A percentile compares a stretch with the other conserved stretches of the same genome.
Conservation (phyloP, 2,329 filamentous ascomycete species). For the Waltergamsia citrina region DNA sequence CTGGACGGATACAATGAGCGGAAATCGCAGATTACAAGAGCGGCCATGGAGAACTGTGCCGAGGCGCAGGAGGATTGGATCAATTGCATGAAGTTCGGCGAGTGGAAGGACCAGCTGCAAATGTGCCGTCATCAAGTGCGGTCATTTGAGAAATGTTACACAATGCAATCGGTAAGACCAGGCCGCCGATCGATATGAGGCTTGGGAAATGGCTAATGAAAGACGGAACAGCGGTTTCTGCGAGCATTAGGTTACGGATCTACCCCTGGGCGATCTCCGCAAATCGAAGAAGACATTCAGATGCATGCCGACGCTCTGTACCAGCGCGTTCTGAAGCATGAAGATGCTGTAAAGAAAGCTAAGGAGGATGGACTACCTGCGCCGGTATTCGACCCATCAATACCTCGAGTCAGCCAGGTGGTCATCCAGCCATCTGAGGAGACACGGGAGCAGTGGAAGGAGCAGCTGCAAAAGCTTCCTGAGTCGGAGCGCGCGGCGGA, state of each 20-base stretch:
- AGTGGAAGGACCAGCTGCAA: constrained; percentile 57
- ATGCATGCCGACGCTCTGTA: constrained; percentile 92
- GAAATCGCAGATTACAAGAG: constrained; percentile 65
- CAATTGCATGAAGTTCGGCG: constrained; percentile 70
- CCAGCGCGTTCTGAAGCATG: constrained; percentile 77
- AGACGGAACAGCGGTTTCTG: constrained; percentile 58
- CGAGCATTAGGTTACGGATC: constrained; percentile 83
- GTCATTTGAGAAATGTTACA: constrained; percentile 79
- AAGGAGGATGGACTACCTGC: constrained; percentile 48
- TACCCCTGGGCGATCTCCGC: constrained; percentile 50
- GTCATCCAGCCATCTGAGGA: constrained; percentile 27
- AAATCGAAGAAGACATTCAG: constrained; percentile 80
- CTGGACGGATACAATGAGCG: constrained; percentile 78
- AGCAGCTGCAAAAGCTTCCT: constrained; percentile 46
- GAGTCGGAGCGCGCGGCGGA: constrained; percentile 51
- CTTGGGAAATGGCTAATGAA: not conserved
- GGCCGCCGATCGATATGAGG: not conserved
- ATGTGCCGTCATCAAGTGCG: constrained; percentile 74
- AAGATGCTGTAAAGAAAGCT: constrained; percentile 62
- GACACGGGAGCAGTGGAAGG: constrained; percentile 40
- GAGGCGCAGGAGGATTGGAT: constrained; percentile 76
- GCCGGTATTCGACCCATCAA: constrained; percentile 49
- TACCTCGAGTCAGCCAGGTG: constrained; percentile 32
- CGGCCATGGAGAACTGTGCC: constrained; percentile 89
- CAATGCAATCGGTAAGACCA: constrained; percentile 64